These are phyloP conservation scores for Hymenoscyphus occultus DNA, from an alignment of 2,329 filamentous ascomycete species.

Conservation along the genomic window DNA sequence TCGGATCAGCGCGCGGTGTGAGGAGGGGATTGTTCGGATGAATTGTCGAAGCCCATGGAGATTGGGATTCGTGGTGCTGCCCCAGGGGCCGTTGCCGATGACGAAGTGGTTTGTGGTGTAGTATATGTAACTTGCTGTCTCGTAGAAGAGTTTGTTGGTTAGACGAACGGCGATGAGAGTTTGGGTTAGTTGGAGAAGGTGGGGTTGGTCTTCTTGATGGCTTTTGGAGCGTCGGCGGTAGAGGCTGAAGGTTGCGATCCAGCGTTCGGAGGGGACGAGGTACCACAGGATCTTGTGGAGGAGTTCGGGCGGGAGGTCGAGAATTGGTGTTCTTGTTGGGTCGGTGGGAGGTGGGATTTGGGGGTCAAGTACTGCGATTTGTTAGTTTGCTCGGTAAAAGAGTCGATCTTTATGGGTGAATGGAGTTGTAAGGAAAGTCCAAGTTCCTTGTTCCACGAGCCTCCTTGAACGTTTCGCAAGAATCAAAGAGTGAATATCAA, in stretches of 20 bases:
- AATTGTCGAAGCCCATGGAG: not conserved
- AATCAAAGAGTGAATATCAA: no score
- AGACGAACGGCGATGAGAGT: not conserved
- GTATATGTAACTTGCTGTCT: not conserved
- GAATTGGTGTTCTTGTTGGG: not conserved
- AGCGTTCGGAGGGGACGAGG: not conserved
- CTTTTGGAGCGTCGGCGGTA: not conserved
- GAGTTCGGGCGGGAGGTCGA: not conserved
- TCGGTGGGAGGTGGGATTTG: not conserved
- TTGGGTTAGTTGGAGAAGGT: not conserved
- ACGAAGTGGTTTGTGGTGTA: not conserved
- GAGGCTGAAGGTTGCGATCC: not conserved
- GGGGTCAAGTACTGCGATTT: not conserved
- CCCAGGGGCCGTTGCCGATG: slow-evolving; percentile 1
- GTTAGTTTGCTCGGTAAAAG: no score
- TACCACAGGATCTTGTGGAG: not conserved
- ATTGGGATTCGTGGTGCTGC: not conserved
- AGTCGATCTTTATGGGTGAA: no score
- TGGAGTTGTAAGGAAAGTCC: no score
- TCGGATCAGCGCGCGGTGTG: not conserved
- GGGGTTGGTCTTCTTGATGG: not conserved
- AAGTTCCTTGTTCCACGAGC: no score
- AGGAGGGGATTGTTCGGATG: not conserved
- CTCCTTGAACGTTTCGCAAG: no score
- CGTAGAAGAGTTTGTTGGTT: not conserved